These are phyloP conservation scores for Exserohilum turcica DNA, from an alignment of 2,329 filamentous ascomycete genomes.

Conservation along the genomic window DNA sequence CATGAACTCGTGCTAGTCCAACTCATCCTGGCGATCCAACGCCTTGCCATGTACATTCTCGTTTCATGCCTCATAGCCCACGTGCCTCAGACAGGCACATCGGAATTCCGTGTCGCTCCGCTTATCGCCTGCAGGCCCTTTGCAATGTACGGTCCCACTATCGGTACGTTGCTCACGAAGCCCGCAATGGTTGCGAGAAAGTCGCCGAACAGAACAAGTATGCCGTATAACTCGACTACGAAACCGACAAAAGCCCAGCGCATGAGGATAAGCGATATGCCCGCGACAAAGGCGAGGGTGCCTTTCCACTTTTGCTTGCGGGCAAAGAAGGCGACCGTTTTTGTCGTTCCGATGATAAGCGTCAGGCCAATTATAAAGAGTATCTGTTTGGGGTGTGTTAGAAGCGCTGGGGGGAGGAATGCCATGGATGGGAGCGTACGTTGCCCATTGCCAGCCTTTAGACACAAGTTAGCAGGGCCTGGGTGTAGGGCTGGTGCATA, in stretches of 20 bases:
- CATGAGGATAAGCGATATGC: constrained; percentile 83
- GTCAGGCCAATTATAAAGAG: constrained; percentile 97
- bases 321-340: constrained; percentile 93
- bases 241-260: constrained; percentile 94
- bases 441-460: constrained; percentile 95
- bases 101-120: constrained; percentile 17
- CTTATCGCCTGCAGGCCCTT: constrained; percentile 60
- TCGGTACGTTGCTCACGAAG: constrained; percentile 82
- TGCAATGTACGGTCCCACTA: constrained; percentile 86
- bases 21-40: neutral
- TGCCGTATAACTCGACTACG: constrained; percentile 87
- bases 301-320: constrained; percentile 91
- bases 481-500: neutral
- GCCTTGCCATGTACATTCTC: neutral
- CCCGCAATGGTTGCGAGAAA: constrained; percentile 91
- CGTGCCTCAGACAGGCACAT: constrained; percentile 17
- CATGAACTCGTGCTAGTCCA: neutral
- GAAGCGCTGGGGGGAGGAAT: neutral
- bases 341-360: constrained; percentile 89
- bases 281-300: constrained; percentile 82
- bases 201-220: constrained; percentile 92
- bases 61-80: neutral
- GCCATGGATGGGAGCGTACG: constrained; percentile 53
- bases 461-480: constrained; percentile 11
- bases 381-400: constrained; percentile 63